phyloP scores from a whole-genome alignment of 441 rosid genomes.

The Jatropha podagrica region DNA sequence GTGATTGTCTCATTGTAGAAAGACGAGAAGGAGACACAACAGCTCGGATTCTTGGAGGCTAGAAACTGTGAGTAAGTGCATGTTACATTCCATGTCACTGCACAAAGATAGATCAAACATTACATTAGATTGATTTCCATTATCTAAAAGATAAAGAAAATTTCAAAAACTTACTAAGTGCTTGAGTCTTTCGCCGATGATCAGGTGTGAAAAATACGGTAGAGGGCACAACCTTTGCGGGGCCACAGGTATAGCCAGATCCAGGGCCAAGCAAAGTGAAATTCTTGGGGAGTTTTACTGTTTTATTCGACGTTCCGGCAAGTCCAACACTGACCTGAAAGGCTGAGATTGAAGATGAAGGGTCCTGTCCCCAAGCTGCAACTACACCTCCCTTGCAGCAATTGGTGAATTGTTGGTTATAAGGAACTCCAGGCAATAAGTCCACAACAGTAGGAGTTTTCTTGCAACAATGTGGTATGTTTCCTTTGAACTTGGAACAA shows the following conservation, averaged over 20 bases:
- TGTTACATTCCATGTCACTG: slow-evolving; percentile 96
- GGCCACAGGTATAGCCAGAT: slow-evolving; percentile 93
- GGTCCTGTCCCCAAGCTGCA: slow-evolving; percentile 87
- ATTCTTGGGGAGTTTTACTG: slow-evolving; percentile 86
- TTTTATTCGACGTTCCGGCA: slow-evolving; percentile 80
- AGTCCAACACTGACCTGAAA: slow-evolving; percentile 78
- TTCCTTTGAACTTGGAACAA: slow-evolving; percentile 90
- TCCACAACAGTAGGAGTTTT: slow-evolving; percentile 81
- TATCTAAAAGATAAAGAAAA: background rate
- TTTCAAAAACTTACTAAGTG: slow-evolving; percentile 53
- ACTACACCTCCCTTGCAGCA: slow-evolving; percentile 93
- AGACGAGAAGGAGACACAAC: slow-evolving; percentile 89
- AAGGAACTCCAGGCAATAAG: slow-evolving; percentile 81
- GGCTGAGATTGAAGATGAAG: slow-evolving; percentile 60
- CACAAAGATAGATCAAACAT: slow-evolving; percentile 21
- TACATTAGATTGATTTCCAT: background rate
- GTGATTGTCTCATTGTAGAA: slow-evolving; percentile 94
- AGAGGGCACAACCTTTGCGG: slow-evolving; percentile 78
- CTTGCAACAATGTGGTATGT: slow-evolving; percentile 79
- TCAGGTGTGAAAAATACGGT: slow-evolving; percentile 66
- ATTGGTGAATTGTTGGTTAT: slow-evolving; percentile 75
- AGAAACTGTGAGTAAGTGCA: slow-evolving; percentile 95
- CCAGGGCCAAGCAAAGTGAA: slow-evolving; percentile 89
- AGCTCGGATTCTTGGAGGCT: slow-evolving; percentile 74
- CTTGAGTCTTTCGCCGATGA: slow-evolving; percentile 73